These are phyloP conservation scores for Kluyveromyces siamensis DNA, from an alignment of 805 yeast species.

Conservation along the genomic window DNA sequence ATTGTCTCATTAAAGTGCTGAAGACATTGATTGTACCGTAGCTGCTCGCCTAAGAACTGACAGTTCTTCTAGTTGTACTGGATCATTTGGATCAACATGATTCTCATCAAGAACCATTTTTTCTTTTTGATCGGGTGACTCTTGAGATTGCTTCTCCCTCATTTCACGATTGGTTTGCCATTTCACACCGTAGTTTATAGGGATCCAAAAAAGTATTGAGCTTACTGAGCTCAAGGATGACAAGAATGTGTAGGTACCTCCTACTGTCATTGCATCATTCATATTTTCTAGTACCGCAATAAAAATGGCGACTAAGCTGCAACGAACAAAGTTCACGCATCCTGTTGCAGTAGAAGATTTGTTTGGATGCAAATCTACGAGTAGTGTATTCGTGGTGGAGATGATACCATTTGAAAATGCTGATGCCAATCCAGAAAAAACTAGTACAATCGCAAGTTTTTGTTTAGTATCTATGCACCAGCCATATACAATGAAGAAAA, in stretches of 20 bases:
- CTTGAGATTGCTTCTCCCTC: not conserved
- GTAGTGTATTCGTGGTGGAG: slow-evolving; percentile 50
- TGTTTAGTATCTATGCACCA: slow-evolving; percentile 55
- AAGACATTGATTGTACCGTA: not conserved
- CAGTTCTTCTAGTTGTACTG: not conserved
- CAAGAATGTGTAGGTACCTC: slow-evolving; percentile 73
- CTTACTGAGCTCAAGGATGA: slow-evolving; percentile 37
- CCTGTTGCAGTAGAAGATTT: slow-evolving; percentile 69
- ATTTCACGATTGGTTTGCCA: slow-evolving; percentile 12
- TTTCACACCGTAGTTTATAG: slow-evolving; percentile 26
- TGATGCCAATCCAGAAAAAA: slow-evolving; percentile 50
- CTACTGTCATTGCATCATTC: slow-evolving; percentile 48
- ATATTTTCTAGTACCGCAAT: slow-evolving; percentile 59
- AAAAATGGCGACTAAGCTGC: slow-evolving; percentile 62
- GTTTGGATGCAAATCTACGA: slow-evolving; percentile 70
- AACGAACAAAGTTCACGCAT: slow-evolving; percentile 61
- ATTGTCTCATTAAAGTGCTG: not conserved
- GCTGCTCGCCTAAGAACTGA: not conserved
- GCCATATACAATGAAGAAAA: slow-evolving; percentile 47
- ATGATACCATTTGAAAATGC: slow-evolving; percentile 49
- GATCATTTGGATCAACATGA: not conserved
- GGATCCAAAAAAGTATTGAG: slow-evolving; percentile 17
- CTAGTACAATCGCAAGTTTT: slow-evolving; percentile 45
- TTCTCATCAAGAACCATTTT: not conserved
- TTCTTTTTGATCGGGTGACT: not conserved